phyloP scores from a whole-genome alignment of 345 rosid genomes.

The Euphorbia peplus region DNA sequence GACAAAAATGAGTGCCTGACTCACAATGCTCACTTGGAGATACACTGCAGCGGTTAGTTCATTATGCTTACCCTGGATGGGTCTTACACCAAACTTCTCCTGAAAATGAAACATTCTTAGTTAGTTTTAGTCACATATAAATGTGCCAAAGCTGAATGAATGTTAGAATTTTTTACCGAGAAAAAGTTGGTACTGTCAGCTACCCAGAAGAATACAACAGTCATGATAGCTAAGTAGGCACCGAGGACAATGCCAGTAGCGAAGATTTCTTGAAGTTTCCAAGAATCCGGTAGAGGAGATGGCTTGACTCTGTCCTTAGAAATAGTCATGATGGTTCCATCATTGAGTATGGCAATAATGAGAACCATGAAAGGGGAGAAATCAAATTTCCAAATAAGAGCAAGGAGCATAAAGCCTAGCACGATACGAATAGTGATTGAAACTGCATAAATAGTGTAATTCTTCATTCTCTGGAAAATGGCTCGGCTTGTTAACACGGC shows the following conservation, averaged over 20 bases:
- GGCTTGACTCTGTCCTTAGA: constrained; percentile 84
- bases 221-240: constrained; percentile 78
- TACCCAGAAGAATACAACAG: constrained; percentile 83
- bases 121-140: neutral
- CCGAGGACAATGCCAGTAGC: constrained; percentile 82
- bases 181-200: constrained; percentile 65
- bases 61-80: constrained; percentile 41
- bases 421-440: constrained; percentile 89
- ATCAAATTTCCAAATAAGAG: constrained; percentile 90
- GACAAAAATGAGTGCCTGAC: constrained; percentile 94
- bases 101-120: constrained; percentile 28
- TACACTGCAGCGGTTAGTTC: constrained; percentile 82
- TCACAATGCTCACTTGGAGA: constrained; percentile 91
- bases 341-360: constrained; percentile 82
- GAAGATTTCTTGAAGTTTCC: constrained; percentile 89
- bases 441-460: constrained; percentile 96
- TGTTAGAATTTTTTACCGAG: constrained; percentile 43
- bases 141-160: no score
- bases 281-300: constrained; percentile 78
- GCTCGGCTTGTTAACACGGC: constrained; percentile 94
- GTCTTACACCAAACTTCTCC: constrained; percentile 70
- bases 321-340: constrained; percentile 85
- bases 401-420: constrained; percentile 76
- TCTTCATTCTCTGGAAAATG: constrained; percentile 96
- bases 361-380: constrained; percentile 97